Base-by-base conservation (phyloP, 257 asterid species). In the Rubia yunnanensis region DNA sequence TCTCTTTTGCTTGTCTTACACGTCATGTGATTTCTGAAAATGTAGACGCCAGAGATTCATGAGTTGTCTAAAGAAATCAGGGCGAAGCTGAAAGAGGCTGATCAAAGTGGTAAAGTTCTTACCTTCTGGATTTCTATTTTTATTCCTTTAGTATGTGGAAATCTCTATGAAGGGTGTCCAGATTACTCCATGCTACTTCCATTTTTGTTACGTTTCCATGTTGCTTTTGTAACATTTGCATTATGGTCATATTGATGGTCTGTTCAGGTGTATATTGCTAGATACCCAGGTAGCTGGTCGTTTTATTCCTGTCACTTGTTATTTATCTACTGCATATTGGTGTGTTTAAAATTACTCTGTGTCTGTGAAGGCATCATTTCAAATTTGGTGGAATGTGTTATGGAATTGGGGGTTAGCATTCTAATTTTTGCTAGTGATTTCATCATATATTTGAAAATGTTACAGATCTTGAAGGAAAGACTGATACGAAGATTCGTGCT, bases 401-500 rank as follows among this genome's bases (percentile, higher is more conserved):
- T 13, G 10, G 24, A n/a, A n/a, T n/a, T n/a, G n/a, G n/a, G n/a
- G n/a, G n/a, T n/a, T 13, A 3, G 7, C n/a, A 53, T 26, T 15
- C 27, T 53, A 22, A 2, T 13, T 41, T 53, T 2, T 26, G 36
- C 38, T 53, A 28, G 10, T 70, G 30, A 22, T 39, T 14, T 53
- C 61, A 52, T 27, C 14, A 4, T 39, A 14, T 34, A 24, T 20
- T 36, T 27, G 18, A 39, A 30, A 63, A 26, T 65, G 32, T 32
- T 78, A 17, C 70, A 92, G 99, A 94, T 79, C 89, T 94, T 39
- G 97, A 94, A 82, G 99, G 96, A 72, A 88, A 83, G 86, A 84
- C 96, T 36, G 99, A 94, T 80, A 69, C 79, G 87, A 94, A 94
- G 81, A 90, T 94, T 72, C 89, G 95, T 72, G 88, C 89, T 57